Evolutionary conservation across 768 basidiomycete species (phyloP).

Genomic region (Tricholoma bakamatsutake): DNA sequence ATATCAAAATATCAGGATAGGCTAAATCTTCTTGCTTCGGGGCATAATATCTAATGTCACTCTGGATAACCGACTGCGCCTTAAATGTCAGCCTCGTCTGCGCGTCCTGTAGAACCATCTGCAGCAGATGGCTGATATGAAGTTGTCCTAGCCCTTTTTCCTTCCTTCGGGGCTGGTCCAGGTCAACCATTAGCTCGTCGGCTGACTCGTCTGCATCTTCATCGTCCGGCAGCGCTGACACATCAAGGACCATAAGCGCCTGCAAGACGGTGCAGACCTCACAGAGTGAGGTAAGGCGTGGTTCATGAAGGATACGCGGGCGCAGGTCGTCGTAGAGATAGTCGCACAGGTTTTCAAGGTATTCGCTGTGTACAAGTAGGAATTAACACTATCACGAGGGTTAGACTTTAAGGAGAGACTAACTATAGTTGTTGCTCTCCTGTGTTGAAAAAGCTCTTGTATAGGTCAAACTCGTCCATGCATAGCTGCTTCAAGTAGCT

Average conservation of each 20-base stretch:
- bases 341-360: conserved; percentile 89
- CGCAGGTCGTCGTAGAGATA: conserved; percentile 93
- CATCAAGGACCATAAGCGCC: conserved; percentile 92
- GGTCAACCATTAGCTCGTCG: conserved; percentile 34
- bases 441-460: conserved; percentile 79
- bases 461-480: conserved; percentile 83
- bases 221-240: conserved; percentile 30
- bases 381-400: not conserved
- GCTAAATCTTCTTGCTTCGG: conserved; percentile 76
- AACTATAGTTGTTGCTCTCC: conserved; percentile 64
- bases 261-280: conserved; percentile 96
- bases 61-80: conserved; percentile 86
- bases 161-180: conserved; percentile 23
- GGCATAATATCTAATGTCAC: conserved; percentile 79
- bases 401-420: conserved; percentile 10
- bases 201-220: conserved; percentile 15
- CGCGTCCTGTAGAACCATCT: conserved; percentile 92
- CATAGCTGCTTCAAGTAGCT: conserved; percentile 90
- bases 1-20: conserved; percentile 78
- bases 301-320: conserved; percentile 92
- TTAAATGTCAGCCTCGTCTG: conserved; percentile 96
- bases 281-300: conserved; percentile 79
- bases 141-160: conserved; percentile 47
- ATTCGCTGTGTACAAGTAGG: conserved; percentile 47
- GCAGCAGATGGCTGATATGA: conserved; percentile 75